Base-by-base conservation (phyloP, 306 rosid genomes). In the Ceratonia siliqua region DNA sequence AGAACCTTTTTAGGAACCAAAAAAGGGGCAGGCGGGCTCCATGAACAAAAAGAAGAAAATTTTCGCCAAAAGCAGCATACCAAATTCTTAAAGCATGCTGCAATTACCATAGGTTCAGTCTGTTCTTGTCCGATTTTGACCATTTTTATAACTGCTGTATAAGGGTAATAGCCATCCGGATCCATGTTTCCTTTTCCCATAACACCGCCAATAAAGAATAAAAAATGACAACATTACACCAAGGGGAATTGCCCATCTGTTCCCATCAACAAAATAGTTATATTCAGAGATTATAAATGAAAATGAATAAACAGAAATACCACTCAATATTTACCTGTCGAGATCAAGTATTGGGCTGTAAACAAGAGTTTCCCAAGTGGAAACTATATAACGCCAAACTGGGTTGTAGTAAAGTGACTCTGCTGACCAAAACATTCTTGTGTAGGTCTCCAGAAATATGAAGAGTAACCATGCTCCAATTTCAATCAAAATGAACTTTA, bases 301-400 rank as follows among this genome's bases (percentile, higher is more conserved):
- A n/a, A n/a, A n/a, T n/a, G n/a, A n/a, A n/a, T n/a, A n/a, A n/a
- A n/a, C n/a, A n/a, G n/a, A n/a, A n/a, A n/a, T n/a, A n/a, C n/a
- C n/a, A n/a, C n/a, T n/a, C n/a, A n/a, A n/a, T n/a, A n/a, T n/a
- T 79, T 83, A 90, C 99, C 99, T 95, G 97, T 94, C 97, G 56
- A 94, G 83, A 92, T 94, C 98, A 48, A 91, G 78, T 64, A 94
- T 28, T 43, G 98, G 97, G 85, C 96, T 92, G 88, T 94, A 94
- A 68, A 94, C 96, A 21, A 94, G 77, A 48, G 88, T 83, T 87
- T 94, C 96, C 98, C 98, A 94, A 62, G 95, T 85, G 65, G 89
- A 79, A 17, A 94, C 98, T 72, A 92, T 84, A 42, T 81, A 75
- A 80, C 92, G 95, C 98, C 97, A 94, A 66, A 79, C 80, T 5